Evolutionary conservation across 2,329 filamentous ascomycete genomes (phyloP).

Genomic region (Zymoseptoria pseudotritici): DNA sequence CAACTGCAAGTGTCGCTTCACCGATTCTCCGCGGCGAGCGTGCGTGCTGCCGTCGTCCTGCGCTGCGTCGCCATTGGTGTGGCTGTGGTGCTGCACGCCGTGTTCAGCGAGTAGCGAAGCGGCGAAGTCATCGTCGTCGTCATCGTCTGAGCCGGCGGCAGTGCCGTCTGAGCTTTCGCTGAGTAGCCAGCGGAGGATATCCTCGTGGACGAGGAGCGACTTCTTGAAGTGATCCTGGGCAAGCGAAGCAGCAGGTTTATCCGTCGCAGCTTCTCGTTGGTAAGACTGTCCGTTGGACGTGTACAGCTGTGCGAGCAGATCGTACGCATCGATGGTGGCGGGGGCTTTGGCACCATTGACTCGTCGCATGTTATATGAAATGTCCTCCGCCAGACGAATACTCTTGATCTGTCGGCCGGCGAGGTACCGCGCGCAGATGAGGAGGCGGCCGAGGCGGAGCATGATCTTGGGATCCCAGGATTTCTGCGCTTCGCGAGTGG

Average conservation of each 20-base stretch:
- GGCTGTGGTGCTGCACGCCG: slow-evolving; percentile 25
- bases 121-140: slow-evolving; percentile 34
- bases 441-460: slow-evolving; percentile 46
- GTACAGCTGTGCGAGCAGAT: slow-evolving; percentile 45
- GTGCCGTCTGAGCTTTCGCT: slow-evolving; percentile 20
- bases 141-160: slow-evolving; percentile 28
- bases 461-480: slow-evolving; percentile 41
- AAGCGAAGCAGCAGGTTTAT: slow-evolving; percentile 28
- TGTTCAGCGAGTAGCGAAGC: slow-evolving; percentile 31
- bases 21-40: slow-evolving; percentile 23
- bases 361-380: slow-evolving; percentile 49
- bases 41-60: slow-evolving; percentile 14
- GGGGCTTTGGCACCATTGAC: slow-evolving; percentile 44
- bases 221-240: slow-evolving; percentile 36
- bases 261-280: slow-evolving; percentile 30
- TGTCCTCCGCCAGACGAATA: slow-evolving; percentile 45
- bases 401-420: slow-evolving; percentile 39
- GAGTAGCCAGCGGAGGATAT: slow-evolving; percentile 25
- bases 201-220: slow-evolving; percentile 29
- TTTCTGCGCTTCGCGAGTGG: slow-evolving; percentile 39
- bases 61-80: slow-evolving; percentile 18
- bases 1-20: slow-evolving; percentile 32
- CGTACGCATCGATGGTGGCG: slow-evolving; percentile 43
- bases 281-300: slow-evolving; percentile 35
- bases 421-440: slow-evolving; percentile 47